Evolutionary conservation across 2,329 filamentous ascomycete species (phyloP), one percentile per base, ranked within the genome.

Genomic region (Colletotrichum melonis): DNA sequence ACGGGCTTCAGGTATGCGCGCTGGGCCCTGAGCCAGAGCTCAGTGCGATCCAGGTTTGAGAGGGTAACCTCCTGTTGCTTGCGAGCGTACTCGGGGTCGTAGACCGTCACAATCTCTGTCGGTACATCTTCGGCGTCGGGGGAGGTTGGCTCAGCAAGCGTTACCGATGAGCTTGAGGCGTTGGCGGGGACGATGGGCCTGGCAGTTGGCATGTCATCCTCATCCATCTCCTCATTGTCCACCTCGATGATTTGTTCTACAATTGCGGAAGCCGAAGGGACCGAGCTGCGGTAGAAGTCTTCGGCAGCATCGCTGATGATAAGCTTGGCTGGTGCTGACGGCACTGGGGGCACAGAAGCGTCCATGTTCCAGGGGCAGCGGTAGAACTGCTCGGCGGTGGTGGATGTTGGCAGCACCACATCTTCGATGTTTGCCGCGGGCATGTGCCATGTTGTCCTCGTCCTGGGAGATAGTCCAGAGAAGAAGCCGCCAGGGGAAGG

Each of bases 401-500:
- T 94, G 1, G 96, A 98, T 0, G 94, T 96, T 1, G 95, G 95
- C 1, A 91, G 91, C 3, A 85, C 83, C 75, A 87, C 80, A 22
- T 88, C 88, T 8, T 90, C 87, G 14, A 88, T 87, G 24, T 88
- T 86, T 76, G 82, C 84, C 32, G 84, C 84, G 12, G 88, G 86
- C 73, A 92, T 85, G 78, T 94, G 91, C 96, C 96, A 98, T 14
- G 95, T 97, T 78, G 92, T 91, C 65, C 95, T 91, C 49, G 92
- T 91, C 66, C 91, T 89, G 4, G 92, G 90, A 49, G 93, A 94
- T 32, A 98, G 88, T 0, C 93, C 95, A 2, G 94, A 94, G 83
- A 98, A 98, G 87, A 98, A 98, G 1, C 93, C 95, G 30, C 94
- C 93, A 0, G 96, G 96, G 0, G 96, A 98, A 6, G 95, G 96